Conservation (phyloP, 2,329 filamentous ascomycete species). For the Cercospora citrullina region DNA sequence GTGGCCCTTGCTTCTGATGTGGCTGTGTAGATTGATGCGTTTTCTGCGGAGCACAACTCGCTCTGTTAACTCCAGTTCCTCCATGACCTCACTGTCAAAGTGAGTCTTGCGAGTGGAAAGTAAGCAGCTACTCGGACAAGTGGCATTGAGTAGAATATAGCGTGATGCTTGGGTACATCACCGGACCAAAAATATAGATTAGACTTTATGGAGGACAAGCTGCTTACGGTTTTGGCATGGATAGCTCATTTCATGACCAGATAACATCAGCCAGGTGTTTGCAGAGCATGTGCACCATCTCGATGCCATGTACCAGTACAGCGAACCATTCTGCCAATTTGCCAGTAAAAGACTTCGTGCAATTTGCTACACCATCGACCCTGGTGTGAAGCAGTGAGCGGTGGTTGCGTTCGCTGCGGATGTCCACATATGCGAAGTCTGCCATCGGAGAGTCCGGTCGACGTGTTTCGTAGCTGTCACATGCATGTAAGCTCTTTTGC, state of each 20-base stretch:
- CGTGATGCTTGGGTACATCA: conserved; percentile 8
- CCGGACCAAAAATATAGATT: neutral
- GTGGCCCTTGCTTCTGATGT: conserved; percentile 12
- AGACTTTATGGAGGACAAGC: conserved; percentile 12
- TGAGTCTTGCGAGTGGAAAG: neutral
- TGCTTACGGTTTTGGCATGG: conserved; percentile 3
- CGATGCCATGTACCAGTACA: neutral
- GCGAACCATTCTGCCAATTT: neutral
- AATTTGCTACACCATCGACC: neutral
- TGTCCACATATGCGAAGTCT: neutral
- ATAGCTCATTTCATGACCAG: conserved; percentile 7
- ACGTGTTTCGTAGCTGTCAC: neutral
- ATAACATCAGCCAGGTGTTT: conserved; percentile 6
- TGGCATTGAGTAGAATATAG: neutral
- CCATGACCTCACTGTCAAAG: neutral
- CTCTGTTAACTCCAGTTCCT: neutral
- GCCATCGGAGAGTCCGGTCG: neutral
- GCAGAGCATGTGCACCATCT: neutral
- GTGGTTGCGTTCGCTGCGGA: neutral
- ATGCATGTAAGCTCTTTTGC: neutral
- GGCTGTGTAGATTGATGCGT: neutral
- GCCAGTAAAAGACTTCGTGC: neutral
- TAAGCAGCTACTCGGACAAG: neutral
- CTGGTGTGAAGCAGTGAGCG: neutral
- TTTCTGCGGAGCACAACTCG: neutral